phyloP scores from a whole-genome alignment of 306 rosid species.

The Casuarina glauca region DNA sequence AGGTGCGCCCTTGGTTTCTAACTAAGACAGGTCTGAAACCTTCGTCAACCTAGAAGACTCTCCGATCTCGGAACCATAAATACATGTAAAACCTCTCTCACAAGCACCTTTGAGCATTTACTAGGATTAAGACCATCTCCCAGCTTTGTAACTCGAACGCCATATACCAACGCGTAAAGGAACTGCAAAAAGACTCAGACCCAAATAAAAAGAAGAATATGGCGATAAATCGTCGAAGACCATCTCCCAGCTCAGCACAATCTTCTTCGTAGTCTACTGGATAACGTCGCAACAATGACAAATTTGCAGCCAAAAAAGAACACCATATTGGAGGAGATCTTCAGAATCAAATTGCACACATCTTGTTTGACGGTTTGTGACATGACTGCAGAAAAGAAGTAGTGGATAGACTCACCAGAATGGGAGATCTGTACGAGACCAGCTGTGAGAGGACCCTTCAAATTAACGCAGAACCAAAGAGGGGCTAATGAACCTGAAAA shows the following conservation, averaged over 20 bases:
- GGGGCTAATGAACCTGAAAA: background rate
- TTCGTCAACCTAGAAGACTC: background rate
- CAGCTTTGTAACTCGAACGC: background rate
- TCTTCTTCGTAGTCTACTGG: no score
- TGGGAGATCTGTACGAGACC: conserved; percentile 1
- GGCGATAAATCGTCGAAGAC: background rate
- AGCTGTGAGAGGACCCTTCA: background rate
- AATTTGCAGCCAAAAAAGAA: no score
- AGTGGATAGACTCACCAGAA: background rate
- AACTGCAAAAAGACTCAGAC: background rate
- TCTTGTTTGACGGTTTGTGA: background rate
- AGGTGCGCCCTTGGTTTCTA: background rate
- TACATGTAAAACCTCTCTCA: background rate
- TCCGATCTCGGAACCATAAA: background rate
- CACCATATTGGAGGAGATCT: background rate
- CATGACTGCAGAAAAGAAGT: background rate
- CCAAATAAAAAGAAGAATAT: no score
- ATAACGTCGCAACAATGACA: background rate
- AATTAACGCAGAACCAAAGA: conserved; percentile 9
- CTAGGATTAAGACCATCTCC: conserved; percentile 7
- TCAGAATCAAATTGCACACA: background rate
- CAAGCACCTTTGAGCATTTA: background rate
- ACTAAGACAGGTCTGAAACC: background rate
- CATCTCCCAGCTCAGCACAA: no score
- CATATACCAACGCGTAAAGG: background rate